These are phyloP conservation scores for Cystofilobasidium capitatum DNA, from an alignment of 768 basidiomycete species.

Conservation along the genomic window DNA sequence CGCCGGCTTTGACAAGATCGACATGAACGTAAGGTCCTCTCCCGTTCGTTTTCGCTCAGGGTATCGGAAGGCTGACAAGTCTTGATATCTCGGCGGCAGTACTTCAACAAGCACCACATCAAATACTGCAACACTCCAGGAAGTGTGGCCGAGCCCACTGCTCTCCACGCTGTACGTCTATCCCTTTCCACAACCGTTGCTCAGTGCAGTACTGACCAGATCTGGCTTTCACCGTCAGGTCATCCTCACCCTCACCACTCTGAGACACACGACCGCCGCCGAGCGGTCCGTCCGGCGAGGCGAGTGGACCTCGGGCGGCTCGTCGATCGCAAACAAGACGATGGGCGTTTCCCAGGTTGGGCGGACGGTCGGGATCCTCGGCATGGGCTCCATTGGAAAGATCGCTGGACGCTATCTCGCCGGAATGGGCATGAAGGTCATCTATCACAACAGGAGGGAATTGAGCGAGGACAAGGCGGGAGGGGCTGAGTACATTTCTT, in stretches of 20 bases:
- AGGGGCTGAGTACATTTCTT: constrained; percentile 4
- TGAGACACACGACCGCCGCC: constrained; percentile 15
- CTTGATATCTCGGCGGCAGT: no score
- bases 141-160: constrained; percentile 18
- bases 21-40: background rate
- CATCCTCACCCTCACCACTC: constrained; percentile 20
- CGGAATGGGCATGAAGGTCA: constrained; percentile 17
- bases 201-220: background rate
- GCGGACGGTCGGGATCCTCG: constrained; percentile 11
- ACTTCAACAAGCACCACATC: constrained; percentile 11
- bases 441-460: constrained; percentile 21
- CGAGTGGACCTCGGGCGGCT: constrained; percentile 14
- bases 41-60: background rate
- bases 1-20: background rate
- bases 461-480: constrained; percentile 4
- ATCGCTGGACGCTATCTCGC: constrained; percentile 16
- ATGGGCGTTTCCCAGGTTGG: constrained; percentile 22
- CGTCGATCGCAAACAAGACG: constrained; percentile 6
- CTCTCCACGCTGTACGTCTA: constrained; percentile 13
- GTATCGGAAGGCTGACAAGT: background rate
- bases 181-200: background rate
- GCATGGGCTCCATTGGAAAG: constrained; percentile 22
- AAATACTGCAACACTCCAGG: constrained; percentile 21
- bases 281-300: constrained; percentile 18
- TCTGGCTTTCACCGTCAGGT: background rate